Base-by-base conservation (phyloP, 306 rosid species). In the Cucurbita maxima region DNA sequence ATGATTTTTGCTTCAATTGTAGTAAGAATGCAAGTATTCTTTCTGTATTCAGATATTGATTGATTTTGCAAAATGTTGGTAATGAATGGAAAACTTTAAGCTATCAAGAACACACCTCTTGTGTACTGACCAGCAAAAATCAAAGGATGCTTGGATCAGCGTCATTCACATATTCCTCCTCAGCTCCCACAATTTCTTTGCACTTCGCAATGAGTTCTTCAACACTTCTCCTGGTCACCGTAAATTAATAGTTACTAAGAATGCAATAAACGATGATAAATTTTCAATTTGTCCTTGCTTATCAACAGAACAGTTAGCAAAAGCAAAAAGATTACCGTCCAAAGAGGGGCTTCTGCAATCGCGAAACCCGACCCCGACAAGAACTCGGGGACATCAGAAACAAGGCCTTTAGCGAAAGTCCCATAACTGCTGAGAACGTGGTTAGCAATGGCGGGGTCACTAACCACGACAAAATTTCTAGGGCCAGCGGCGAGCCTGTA, bases 401-500 rank as follows among this genome's bases (percentile, higher is more conserved):
- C 95, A 8, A 93, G 94, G 5, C 97, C 96, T 80, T 94, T 90
- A 0, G 78, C 80, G 58, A 88, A 90, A 58, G 77, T 90, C 0
- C 88, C 98, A 60, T 94, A 90, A 79, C 87, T 94, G 80, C 88
- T 79, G 3, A 94, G 88, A 38, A 94, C 96, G 40, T 90, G 98
- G 77, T 87, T 90, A 36, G 97, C 97, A 58, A 94, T 87, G 57
- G 91, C 87, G 51, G 97, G 98, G 70, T 94, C 98, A 75, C 98
- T 94, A 45, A 94, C 95, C 14, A 94, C 92, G 37, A 94, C 95
- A 52, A 94, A 94, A 64, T 94, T 85, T 66, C 96, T 87, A 1
- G 98, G 98, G 40, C 98, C 98, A 0, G 96, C 92, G 0, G 96
- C 98, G 37, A 94, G 84, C 20, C 97, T 80, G 76, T 90, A 90